Evolutionary conservation across 2,329 filamentous ascomycete species (phyloP), one percentile per base, ranked within the genome.

Genomic region (Knoxdaviesia proteae): DNA sequence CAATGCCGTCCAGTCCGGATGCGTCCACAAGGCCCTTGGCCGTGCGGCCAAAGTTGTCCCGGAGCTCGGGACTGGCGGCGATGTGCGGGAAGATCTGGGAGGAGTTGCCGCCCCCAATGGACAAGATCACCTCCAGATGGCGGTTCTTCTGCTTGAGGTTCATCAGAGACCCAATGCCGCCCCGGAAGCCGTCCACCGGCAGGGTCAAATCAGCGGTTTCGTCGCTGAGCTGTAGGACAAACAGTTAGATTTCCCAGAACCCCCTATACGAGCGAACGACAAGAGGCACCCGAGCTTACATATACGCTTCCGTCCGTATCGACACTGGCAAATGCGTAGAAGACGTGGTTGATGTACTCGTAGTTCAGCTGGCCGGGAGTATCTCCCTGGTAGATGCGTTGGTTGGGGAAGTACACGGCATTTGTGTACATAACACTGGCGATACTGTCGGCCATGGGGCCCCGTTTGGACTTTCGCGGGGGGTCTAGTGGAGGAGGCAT

Each of bases 391-490:
- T 86, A 84, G 49, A 84, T 72, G 45, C 76, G 67, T 61, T 74
- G 76, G 58, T 84, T 88, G n/a, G 81, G 80, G 57, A 84, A 90
- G 61, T 88, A 90, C 11, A 84, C 79, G 29, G 78, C 82, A 57
- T 90, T 90, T 53, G 71, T 72, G 54, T 65, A 70, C 60, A 73
- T 70, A 47, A 75, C 62, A 38, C 54, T 53, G 53, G 20, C 20
- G 20, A 20, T 20, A 20, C 20, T 20, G 20, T 20, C 20, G 20
- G 20, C 20, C 20, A 20, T 20, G 20, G 20, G 20, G 20, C 20
- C 20, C 20, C 20, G 20, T 20, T 20, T 20, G 20, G 20, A 20
- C 20, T 20, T 20, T 20, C 20, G 20, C 20, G 20, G 20, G 20
- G 20, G 20, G 20, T 20, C 20, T 20, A 20, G 20, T 20, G 20